Conservation (phyloP, 1,139 yeast genomes). For the Arxiozyma heterogenica region DNA sequence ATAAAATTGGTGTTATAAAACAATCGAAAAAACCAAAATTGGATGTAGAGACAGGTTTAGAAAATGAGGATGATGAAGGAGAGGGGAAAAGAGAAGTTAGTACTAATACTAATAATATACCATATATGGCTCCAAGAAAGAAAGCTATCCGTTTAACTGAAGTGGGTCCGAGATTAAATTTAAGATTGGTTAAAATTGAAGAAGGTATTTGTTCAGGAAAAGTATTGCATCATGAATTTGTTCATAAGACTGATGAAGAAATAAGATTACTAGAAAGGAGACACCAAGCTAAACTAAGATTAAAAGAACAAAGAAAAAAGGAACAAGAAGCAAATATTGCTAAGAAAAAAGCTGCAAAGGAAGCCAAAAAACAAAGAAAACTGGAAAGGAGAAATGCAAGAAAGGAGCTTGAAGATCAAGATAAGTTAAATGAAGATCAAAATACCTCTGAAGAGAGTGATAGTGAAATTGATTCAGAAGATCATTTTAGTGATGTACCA, state of each 20-base stretch:
- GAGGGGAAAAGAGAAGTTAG: constrained; percentile 9
- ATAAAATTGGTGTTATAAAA: constrained; percentile 14
- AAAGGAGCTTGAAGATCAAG: constrained; percentile 24
- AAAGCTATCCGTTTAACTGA: constrained; percentile 89
- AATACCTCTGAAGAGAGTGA: constrained; percentile 9
- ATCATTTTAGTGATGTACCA: constrained; percentile 32
- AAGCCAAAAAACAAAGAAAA: constrained; percentile 65
- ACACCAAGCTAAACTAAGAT: constrained; percentile 52
- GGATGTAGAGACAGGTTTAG: constrained; percentile 10
- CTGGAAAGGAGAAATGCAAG: constrained; percentile 45
- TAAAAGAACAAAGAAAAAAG: constrained; percentile 64
- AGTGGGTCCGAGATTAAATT: constrained; percentile 81
- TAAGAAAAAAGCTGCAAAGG: constrained; percentile 65
- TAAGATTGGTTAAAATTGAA: constrained; percentile 76
- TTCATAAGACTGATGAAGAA: constrained; percentile 56
- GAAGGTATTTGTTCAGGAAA: constrained; percentile 86
- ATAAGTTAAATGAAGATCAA: constrained; percentile 18
- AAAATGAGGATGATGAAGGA: constrained; percentile 18
- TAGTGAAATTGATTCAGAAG: constrained; percentile 20
- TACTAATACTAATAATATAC: neutral
- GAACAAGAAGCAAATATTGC: constrained; percentile 74
- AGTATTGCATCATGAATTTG: constrained; percentile 69
- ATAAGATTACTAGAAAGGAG: constrained; percentile 51
- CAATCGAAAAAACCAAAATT: constrained; percentile 8
- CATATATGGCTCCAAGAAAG: constrained; percentile 39